These are phyloP conservation scores for Bretschneidera sinensis DNA, from an alignment of 345 rosid species.

Conservation along the genomic window DNA sequence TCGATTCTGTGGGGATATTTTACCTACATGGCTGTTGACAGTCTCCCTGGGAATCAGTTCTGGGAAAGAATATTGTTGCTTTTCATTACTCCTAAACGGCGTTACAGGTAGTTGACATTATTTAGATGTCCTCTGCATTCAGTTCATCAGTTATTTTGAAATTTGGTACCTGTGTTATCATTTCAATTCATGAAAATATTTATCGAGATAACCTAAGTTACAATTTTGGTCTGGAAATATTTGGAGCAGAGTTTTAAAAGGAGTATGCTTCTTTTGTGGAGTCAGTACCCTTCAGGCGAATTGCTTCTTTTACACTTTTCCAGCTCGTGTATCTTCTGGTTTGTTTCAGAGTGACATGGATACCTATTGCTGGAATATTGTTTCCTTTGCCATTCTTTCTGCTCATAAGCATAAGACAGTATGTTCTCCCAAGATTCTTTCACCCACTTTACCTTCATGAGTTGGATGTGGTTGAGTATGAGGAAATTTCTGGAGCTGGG, in stretches of 20 bases:
- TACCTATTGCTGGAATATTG: conserved; percentile 77
- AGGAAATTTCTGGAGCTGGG: conserved; percentile 36
- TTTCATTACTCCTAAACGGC: conserved; percentile 56
- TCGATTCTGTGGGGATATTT: conserved; percentile 90
- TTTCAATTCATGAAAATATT: too few species aligned
- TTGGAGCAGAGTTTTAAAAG: conserved; percentile 43
- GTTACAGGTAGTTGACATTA: conserved; percentile 47
- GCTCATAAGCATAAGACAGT: conserved; percentile 64
- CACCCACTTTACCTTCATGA: conserved; percentile 35
- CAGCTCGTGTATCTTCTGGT: conserved; percentile 55
- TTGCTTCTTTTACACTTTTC: conserved; percentile 50
- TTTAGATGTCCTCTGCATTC: background rate
- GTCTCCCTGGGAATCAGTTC: conserved; percentile 87
- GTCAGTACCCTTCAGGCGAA: conserved; percentile 58
- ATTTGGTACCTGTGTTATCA: background rate
- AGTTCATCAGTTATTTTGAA: background rate
- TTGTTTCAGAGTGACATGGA: conserved; percentile 79
- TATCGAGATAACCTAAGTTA: background rate
- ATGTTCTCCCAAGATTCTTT: conserved; percentile 62
- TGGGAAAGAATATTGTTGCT: conserved; percentile 76
- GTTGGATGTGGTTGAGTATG: conserved; percentile 64
- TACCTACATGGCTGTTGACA: conserved; percentile 83
- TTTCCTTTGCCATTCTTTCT: conserved; percentile 76
- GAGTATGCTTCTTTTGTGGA: conserved; percentile 56
- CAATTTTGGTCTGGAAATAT: conserved; percentile 2